Base-by-base conservation (phyloP, 345 rosid genomes). In the Populus ilicifolia region DNA sequence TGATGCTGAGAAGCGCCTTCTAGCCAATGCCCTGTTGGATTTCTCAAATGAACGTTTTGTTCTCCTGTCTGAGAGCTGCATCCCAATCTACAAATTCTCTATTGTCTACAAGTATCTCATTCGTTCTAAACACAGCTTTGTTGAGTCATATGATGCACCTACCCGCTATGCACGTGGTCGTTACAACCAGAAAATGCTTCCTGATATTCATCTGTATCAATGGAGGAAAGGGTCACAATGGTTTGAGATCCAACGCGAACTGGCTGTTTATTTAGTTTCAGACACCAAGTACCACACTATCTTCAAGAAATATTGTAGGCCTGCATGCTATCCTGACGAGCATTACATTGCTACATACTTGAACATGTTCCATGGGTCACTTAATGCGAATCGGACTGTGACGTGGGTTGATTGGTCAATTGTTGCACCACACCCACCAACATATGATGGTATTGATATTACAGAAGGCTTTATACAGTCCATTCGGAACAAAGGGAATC, bases 151-250 rank as follows among this genome's bases (percentile, higher is more conserved):
- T n/a, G 98, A 94, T 74, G 97, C 90, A 41, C 98, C 97, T 20
- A 72, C 97, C 39, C 93, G 97, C 36, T 93, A 94, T 70, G 97
- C 93, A 0, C 95, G 98, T 59, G 98, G 98, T 16, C 94, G 98
- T 69, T 94, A 91, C 88, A 93, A 78, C 86, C 90, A 91, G 59
- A 85, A 80, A 82, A 94, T 94, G 98, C 93, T 86, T 73, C 98
- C 98, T 0, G 78, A 90, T 77, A 91, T 94, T 63, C 83, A 79
- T 72, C 92, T 93, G 83, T 83, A 86, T 76, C 95, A 94, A 9
- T 94, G 98, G 97, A 87, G 98, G 72, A 91, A 94, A 81, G 98
- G 96, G 23, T 94, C 97, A 56, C 98, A 94, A 63, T 94, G 98
- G 98, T 93, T 94, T 35, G 98, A 94, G 86, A 88, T 91, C 69